A percentile compares a stretch with the other conserved stretches of the same genome.
phyloP scores from a whole-genome alignment of 495 filamentous ascomycete genomes.

The Penicillium simplicissimum region DNA sequence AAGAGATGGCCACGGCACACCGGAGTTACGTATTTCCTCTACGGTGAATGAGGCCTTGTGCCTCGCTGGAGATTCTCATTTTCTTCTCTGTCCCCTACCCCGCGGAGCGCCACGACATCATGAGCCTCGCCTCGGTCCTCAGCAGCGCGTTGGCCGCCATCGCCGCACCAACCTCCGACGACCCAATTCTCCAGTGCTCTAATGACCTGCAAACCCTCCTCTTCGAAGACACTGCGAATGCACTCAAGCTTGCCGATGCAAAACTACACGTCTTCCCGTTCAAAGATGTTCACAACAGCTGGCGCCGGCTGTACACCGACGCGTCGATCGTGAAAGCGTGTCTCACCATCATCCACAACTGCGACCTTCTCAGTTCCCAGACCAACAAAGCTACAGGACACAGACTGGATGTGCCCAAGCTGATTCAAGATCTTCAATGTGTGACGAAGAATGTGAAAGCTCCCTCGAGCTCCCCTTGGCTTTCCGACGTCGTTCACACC shows the following conservation, averaged over 20 bases:
- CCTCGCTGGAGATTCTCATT: neutral
- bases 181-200: conserved; percentile 40
- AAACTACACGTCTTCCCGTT: conserved; percentile 78
- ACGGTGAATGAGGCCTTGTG: neutral
- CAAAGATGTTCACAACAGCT: conserved; percentile 70
- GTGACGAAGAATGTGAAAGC: conserved; percentile 4
- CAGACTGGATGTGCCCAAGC: conserved; percentile 7
- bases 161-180: conserved; percentile 32
- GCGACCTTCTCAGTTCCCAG: conserved; percentile 18
- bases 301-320: conserved; percentile 77
- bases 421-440: conserved; percentile 21
- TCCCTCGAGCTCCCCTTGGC: conserved; percentile 28
- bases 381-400: conserved; percentile 7
- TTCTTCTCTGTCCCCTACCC: neutral
- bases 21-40: neutral
- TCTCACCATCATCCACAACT: conserved; percentile 34
- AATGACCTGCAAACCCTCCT: conserved; percentile 27
- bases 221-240: conserved; percentile 33
- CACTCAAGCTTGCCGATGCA: conserved; percentile 49
- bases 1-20: neutral
- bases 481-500: conserved; percentile 53
- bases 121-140: conserved; percentile 25
- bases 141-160: conserved; percentile 32
- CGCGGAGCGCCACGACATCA: neutral
- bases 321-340: conserved; percentile 67